phyloP scores from a whole-genome alignment of 2,329 filamentous ascomycete species.

The Talaromyces sp. region DNA sequence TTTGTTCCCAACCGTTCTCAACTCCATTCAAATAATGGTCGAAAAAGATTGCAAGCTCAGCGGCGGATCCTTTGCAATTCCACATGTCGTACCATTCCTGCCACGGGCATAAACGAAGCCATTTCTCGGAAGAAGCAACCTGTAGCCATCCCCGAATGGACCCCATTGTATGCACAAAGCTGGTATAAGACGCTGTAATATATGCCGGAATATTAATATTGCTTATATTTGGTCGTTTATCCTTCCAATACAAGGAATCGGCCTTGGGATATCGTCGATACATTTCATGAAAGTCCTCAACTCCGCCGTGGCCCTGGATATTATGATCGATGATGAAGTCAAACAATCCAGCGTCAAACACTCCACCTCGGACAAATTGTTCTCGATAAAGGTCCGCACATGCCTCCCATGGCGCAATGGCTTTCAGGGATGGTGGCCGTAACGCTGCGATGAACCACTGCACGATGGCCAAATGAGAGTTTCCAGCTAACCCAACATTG shows the following conservation, averaged over 20 bases:
- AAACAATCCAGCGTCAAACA: background rate
- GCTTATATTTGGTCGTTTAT: background rate
- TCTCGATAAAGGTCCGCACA: background rate
- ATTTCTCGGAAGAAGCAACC: background rate
- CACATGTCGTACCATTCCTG: slow-evolving; percentile 3
- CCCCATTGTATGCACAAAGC: background rate
- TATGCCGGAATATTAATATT: background rate
- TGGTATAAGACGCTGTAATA: background rate
- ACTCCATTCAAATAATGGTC: background rate
- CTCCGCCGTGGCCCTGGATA: background rate
- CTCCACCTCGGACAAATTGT: background rate
- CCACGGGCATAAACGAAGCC: background rate
- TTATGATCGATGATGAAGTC: background rate
- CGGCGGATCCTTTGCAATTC: slow-evolving; percentile 1
- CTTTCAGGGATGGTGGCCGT: slow-evolving; percentile 27
- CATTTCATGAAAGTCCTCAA: background rate
- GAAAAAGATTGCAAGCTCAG: background rate
- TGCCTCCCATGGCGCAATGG: slow-evolving; percentile 40
- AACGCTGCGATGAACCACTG: slow-evolving; percentile 36
- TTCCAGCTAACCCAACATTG: slow-evolving; percentile 34
- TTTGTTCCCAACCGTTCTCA: background rate
- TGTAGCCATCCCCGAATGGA: background rate
- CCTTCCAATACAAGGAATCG: background rate
- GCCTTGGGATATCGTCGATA: background rate
- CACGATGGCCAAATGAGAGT: slow-evolving; percentile 32